phyloP scores from a whole-genome alignment of 1,139 yeast species.

The Kodamaea fungicola region DNA sequence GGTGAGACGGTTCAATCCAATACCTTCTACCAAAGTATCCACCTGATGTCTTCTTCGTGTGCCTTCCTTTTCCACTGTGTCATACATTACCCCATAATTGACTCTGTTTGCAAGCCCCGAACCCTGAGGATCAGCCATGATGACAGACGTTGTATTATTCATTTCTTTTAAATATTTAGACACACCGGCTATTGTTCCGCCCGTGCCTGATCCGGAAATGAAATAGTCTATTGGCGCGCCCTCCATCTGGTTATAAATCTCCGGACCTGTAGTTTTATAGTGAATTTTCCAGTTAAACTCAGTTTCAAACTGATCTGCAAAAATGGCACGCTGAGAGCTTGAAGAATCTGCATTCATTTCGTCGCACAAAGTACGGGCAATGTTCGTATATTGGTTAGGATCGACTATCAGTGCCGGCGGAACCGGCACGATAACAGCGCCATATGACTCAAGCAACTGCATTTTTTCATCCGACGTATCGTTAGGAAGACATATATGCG shows the following conservation, averaged over 20 bases:
- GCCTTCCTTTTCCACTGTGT: conserved; percentile 83
- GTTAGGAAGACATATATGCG: conserved; percentile 93
- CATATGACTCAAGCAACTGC: conserved; percentile 63
- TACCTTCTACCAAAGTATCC: conserved; percentile 91
- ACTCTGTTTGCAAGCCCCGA: conserved; percentile 84
- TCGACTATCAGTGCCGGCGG: conserved; percentile 95
- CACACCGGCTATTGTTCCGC: conserved; percentile 90
- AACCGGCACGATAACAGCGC: conserved; percentile 85
- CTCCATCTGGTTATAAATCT: conserved; percentile 67
- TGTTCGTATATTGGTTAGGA: conserved; percentile 88
- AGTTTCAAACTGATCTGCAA: conserved; percentile 95
- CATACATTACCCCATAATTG: conserved; percentile 92
- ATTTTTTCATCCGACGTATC: conserved; percentile 88
- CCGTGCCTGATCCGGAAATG: conserved; percentile 71
- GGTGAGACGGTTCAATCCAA: conserved; percentile 85
- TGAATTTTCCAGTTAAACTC: conserved; percentile 88
- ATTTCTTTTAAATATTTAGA: conserved; percentile 64
- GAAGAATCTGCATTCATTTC: conserved; percentile 42
- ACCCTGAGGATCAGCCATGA: conserved; percentile 94
- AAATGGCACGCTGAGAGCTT: conserved; percentile 54
- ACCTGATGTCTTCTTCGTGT: conserved; percentile 94
- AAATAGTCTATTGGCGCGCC: conserved; percentile 64
- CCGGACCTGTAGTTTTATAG: conserved; percentile 85
- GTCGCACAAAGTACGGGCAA: conserved; percentile 67
- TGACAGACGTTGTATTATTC: conserved; percentile 29